phyloP scores from a whole-genome alignment of 768 basidiomycete genomes.

The Scleroderma bovista region DNA sequence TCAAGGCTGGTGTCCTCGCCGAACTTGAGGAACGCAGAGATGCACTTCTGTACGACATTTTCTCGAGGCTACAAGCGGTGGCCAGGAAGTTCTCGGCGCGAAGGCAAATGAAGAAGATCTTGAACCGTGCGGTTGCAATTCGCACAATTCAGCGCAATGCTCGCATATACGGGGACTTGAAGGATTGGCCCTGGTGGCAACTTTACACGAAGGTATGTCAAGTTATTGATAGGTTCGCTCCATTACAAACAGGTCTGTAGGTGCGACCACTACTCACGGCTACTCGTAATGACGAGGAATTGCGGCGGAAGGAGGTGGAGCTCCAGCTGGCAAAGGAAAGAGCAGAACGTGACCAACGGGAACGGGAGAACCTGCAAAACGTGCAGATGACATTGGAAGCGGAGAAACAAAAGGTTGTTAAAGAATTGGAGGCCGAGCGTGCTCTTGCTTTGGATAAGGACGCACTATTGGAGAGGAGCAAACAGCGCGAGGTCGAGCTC shows the following conservation, averaged over 20 bases:
- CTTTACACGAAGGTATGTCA: constrained; percentile 79
- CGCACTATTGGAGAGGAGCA: constrained; percentile 71
- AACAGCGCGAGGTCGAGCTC: constrained; percentile 77
- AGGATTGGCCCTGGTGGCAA: constrained; percentile 99
- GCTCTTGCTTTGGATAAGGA: constrained; percentile 80
- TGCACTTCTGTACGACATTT: constrained; percentile 79
- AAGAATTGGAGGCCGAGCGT: constrained; percentile 79
- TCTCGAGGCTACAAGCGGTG: constrained; percentile 81
- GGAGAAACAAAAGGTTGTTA: constrained; percentile 78
- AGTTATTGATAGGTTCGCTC: neutral
- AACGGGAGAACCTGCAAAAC: constrained; percentile 70
- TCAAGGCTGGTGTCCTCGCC: constrained; percentile 96
- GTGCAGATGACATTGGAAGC: constrained; percentile 79
- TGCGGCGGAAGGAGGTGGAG: constrained; percentile 83
- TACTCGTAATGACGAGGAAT: constrained; percentile 87
- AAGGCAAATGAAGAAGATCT: constrained; percentile 88
- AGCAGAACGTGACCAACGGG: constrained; percentile 81
- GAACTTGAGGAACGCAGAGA: constrained; percentile 94
- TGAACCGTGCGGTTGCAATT: constrained; percentile 87
- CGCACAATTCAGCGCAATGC: constrained; percentile 94
- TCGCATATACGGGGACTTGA: constrained; percentile 79
- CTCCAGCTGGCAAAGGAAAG: constrained; percentile 73
- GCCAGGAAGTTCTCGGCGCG: constrained; percentile 83
- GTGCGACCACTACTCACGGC: constrained; percentile 91
- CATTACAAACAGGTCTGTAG: constrained; percentile 31